phyloP scores from a whole-genome alignment of 176 grass and related monocot genomes.

The Luzula sylvatica region DNA sequence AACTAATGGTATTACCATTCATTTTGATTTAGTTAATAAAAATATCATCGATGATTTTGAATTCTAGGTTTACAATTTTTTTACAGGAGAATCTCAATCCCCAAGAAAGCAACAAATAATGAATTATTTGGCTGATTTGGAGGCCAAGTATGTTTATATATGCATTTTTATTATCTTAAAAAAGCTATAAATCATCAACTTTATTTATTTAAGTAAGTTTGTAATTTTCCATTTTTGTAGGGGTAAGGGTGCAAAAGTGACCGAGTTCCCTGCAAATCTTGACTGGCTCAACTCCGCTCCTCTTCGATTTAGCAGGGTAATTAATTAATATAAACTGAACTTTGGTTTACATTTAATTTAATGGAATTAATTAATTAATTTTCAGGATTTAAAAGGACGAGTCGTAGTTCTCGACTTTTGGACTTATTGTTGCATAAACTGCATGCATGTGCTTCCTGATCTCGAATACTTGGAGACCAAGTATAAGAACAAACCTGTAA shows the following conservation, averaged over 20 bases:
- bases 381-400: slow-evolving; percentile 90
- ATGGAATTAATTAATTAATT: not conserved
- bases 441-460: slow-evolving; percentile 97
- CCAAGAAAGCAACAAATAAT: slow-evolving; percentile 85
- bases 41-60: slow-evolving; percentile 6
- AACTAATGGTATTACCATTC: slow-evolving; percentile 44
- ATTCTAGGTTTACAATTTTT: not conserved
- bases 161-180: slow-evolving; percentile 26
- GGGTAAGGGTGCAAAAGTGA: slow-evolving; percentile 56
- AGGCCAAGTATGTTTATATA: slow-evolving; percentile 46
- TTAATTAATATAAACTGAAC: too few relatives aligned
- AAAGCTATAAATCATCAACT: slow-evolving; percentile 10
- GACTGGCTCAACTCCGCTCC: slow-evolving; percentile 95
- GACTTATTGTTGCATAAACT: slow-evolving; percentile 99
- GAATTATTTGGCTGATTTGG: slow-evolving; percentile 82
- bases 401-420: slow-evolving; percentile 94
- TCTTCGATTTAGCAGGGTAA: slow-evolving; percentile 89
- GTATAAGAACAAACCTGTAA: slow-evolving; percentile 82
- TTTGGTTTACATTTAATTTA: slow-evolving; percentile 39
- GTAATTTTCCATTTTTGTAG: slow-evolving; percentile 37
- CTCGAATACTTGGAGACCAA: slow-evolving; percentile 86
- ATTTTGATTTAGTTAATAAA: not conserved
- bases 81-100: slow-evolving; percentile 45
- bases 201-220: slow-evolving; percentile 19
- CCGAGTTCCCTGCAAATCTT: slow-evolving; percentile 86